phyloP scores from a whole-genome alignment of 306 rosid genomes.

The Psophocarpus tetragonolobus region DNA sequence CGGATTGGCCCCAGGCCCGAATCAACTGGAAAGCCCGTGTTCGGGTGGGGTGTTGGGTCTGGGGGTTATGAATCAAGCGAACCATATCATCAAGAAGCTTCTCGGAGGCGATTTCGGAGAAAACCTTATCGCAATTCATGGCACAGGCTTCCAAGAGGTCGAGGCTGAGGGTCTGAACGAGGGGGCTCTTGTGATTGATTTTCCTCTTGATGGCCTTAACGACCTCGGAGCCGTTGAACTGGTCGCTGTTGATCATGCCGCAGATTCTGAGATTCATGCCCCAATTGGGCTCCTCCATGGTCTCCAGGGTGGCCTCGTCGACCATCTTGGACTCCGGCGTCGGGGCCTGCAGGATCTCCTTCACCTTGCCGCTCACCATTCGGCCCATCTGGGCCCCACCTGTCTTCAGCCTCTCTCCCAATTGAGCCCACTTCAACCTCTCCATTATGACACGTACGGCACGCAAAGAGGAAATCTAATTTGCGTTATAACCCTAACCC shows the following conservation, averaged over 20 bases:
- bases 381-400: slow-evolving; percentile 82
- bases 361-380: slow-evolving; percentile 65
- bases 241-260: slow-evolving; percentile 60
- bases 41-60: slow-evolving; percentile 36
- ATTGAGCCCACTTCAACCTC: slow-evolving; percentile 55
- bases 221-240: slow-evolving; percentile 61
- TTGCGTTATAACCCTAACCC: too few relatives aligned
- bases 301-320: slow-evolving; percentile 72
- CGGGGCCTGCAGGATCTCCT: slow-evolving; percentile 64
- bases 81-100: slow-evolving; percentile 72
- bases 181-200: slow-evolving; percentile 49
- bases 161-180: slow-evolving; percentile 59
- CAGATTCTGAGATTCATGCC: slow-evolving; percentile 76
- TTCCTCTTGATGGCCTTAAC: slow-evolving; percentile 67
- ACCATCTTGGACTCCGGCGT: slow-evolving; percentile 82
- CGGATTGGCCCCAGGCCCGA: slow-evolving; percentile 83
- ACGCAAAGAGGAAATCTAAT: too few relatives aligned
- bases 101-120: slow-evolving; percentile 82
- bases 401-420: slow-evolving; percentile 69
- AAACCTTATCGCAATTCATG: slow-evolving; percentile 80
- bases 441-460: too few relatives aligned
- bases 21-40: slow-evolving; percentile 61
- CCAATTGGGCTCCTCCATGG: slow-evolving; percentile 68
- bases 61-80: slow-evolving; percentile 53
- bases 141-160: slow-evolving; percentile 73